Evolutionary conservation across 2,329 filamentous ascomycete genomes (phyloP).

Genomic region (Clonostachys byssicola): DNA sequence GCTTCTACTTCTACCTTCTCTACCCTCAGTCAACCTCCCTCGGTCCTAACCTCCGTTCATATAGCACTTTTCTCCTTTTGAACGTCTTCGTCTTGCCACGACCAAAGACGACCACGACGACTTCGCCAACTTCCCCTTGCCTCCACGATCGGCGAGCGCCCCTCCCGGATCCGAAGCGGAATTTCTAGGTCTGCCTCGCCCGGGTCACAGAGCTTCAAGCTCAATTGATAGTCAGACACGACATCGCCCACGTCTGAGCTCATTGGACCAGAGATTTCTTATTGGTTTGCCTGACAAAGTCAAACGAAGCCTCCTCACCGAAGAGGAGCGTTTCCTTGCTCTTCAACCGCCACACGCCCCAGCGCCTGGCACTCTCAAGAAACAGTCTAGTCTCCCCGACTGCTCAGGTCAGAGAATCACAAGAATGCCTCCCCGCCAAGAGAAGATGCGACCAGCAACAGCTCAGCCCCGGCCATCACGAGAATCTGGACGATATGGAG

Average conservation of each 20-base stretch:
- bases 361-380: slow-evolving; percentile 15
- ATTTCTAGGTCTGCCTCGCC: too few relatives aligned
- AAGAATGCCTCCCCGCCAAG: not conserved
- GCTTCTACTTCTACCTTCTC: not conserved
- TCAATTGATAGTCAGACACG: slow-evolving; percentile 14
- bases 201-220: slow-evolving; percentile 3
- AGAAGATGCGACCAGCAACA: slow-evolving; percentile 13
- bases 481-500: too few relatives aligned
- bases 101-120: not conserved
- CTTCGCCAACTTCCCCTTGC: slow-evolving; percentile 1
- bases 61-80: not conserved
- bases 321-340: slow-evolving; percentile 65
- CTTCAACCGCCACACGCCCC: slow-evolving; percentile 30
- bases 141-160: not conserved
- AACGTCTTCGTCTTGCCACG: not conserved
- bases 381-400: not conserved
- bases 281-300: slow-evolving; percentile 69
- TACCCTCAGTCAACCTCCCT: not conserved
- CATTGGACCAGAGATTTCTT: slow-evolving; percentile 63
- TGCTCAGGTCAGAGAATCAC: not conserved
- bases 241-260: slow-evolving; percentile 29
- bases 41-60: slow-evolving; percentile 1
- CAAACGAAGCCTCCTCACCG: slow-evolving; percentile 64
- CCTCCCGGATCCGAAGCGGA: not conserved
- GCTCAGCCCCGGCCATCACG: slow-evolving; percentile 18